These are phyloP conservation scores for Penicillium fuscoglaucum DNA, from an alignment of 2,329 filamentous ascomycete genomes.

Conservation along the genomic window DNA sequence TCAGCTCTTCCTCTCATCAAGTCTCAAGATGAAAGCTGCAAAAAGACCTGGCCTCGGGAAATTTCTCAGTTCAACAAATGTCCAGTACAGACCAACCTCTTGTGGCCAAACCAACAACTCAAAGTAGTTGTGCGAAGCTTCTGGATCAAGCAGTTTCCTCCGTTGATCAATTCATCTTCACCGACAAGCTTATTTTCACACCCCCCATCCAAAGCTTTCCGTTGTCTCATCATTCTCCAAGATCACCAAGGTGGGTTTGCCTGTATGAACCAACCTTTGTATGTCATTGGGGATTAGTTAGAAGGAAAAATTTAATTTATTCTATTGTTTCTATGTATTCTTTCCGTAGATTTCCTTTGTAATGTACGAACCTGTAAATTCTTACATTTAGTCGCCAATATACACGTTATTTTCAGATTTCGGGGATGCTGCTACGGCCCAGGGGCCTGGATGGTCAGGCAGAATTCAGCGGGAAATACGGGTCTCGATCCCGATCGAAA, in stretches of 20 bases:
- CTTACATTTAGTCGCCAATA: no score
- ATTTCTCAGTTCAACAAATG: not conserved
- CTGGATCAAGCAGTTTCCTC: not conserved
- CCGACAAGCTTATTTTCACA: no score
- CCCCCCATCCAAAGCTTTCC: not conserved
- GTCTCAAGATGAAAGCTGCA: not conserved
- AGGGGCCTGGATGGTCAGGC: no score
- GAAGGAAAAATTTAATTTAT: not conserved
- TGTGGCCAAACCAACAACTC: no score
- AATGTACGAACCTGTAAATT: no score
- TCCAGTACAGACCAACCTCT: not conserved
- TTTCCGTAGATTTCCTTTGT: no score
- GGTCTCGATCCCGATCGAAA: no score
- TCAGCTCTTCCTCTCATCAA: not conserved
- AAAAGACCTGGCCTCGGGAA: not conserved
- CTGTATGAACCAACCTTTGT: not conserved
- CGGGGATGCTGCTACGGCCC: no score
- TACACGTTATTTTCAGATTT: no score
- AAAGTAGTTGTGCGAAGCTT: not conserved
- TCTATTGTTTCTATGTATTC: no score
- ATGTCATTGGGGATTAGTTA: not conserved
- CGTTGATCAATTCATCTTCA: not conserved
- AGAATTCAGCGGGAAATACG: no score
- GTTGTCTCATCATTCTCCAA: not conserved
- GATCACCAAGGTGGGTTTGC: not conserved